Percentiles rank a stretch among this genome's conserved stretches.
Conservation (phyloP, 2,329 filamentous ascomycete species). For the Colletotrichum chlorophyti region DNA sequence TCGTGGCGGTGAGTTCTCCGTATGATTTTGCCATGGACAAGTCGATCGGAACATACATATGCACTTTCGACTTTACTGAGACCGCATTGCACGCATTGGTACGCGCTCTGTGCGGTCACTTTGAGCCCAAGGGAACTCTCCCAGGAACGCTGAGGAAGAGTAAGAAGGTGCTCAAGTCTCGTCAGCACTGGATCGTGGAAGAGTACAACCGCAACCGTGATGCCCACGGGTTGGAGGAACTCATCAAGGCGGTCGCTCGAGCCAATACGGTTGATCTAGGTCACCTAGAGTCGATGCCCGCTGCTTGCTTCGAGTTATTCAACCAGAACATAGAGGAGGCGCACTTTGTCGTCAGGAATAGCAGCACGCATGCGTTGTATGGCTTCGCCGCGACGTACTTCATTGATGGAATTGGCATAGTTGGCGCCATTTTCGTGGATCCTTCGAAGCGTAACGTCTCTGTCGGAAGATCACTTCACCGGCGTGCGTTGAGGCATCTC, state of each 20-base stretch:
- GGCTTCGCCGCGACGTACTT: constrained; percentile 93
- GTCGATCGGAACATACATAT: constrained; percentile 89
- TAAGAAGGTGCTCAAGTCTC: constrained; percentile 85
- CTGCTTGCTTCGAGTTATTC: constrained; percentile 78
- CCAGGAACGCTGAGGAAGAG: constrained; percentile 83
- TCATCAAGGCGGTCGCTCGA: constrained; percentile 75
- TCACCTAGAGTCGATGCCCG: constrained; percentile 73
- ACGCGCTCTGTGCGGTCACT: constrained; percentile 82
- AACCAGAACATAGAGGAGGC: constrained; percentile 76
- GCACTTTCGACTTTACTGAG: constrained; percentile 96
- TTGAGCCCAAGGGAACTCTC: constrained; percentile 63
- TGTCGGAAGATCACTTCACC: constrained; percentile 88
- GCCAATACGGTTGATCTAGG: constrained; percentile 70
- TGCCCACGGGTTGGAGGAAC: constrained; percentile 72
- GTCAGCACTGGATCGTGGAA: constrained; percentile 94
- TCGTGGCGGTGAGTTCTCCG: constrained; percentile 91
- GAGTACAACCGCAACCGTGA: constrained; percentile 84
- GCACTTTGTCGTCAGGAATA: constrained; percentile 93
- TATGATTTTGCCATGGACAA: constrained; percentile 97
- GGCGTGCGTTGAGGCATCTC: constrained; percentile 80
- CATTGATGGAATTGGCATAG: constrained; percentile 73
- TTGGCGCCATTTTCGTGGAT: constrained; percentile 90
- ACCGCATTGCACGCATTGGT: constrained; percentile 86
- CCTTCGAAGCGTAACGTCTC: constrained; percentile 85
- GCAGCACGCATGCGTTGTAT: constrained; percentile 88